A percentile compares a stretch with the other conserved stretches of the same genome.
These are phyloP conservation scores for Porogramme epimiltina DNA, from an alignment of 1,284 basidiomycete genomes.

Conservation along the genomic window DNA sequence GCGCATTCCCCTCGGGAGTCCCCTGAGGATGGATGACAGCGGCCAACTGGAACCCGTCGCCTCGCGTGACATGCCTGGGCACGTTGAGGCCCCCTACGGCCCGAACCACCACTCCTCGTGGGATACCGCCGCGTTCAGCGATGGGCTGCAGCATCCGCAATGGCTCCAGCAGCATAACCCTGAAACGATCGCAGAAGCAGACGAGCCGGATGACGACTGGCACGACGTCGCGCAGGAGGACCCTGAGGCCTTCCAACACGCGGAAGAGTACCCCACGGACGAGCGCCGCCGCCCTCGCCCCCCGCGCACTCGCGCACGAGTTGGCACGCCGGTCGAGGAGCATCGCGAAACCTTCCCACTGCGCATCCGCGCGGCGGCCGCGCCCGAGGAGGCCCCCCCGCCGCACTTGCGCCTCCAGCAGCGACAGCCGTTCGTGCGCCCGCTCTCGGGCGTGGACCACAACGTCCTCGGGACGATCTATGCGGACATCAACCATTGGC, in stretches of 20 bases:
- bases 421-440: slow-evolving; percentile 71
- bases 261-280: slow-evolving; percentile 30
- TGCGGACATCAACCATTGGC: slow-evolving; percentile 65
- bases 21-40: slow-evolving; percentile 53
- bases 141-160: slow-evolving; percentile 22
- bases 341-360: slow-evolving; percentile 68
- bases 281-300: slow-evolving; percentile 28
- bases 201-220: slow-evolving; percentile 47
- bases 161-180: slow-evolving; percentile 26
- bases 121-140: slow-evolving; percentile 36
- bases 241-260: slow-evolving; percentile 42
- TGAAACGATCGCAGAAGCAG: slow-evolving; percentile 27
- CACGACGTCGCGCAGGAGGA: slow-evolving; percentile 46
- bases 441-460: slow-evolving; percentile 67
- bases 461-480: slow-evolving; percentile 67
- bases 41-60: slow-evolving; percentile 45
- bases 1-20: slow-evolving; percentile 65
- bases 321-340: slow-evolving; percentile 32
- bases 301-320: slow-evolving; percentile 22
- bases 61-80: slow-evolving; percentile 38
- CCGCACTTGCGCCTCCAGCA: slow-evolving; percentile 70
- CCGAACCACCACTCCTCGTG: slow-evolving; percentile 51
- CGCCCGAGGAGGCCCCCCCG: slow-evolving; percentile 44
- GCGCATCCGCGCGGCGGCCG: slow-evolving; percentile 31
- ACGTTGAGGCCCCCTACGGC: slow-evolving; percentile 52